phyloP scores from a whole-genome alignment of 2,329 filamentous ascomycete species.

The Calonectria leucothoes region DNA sequence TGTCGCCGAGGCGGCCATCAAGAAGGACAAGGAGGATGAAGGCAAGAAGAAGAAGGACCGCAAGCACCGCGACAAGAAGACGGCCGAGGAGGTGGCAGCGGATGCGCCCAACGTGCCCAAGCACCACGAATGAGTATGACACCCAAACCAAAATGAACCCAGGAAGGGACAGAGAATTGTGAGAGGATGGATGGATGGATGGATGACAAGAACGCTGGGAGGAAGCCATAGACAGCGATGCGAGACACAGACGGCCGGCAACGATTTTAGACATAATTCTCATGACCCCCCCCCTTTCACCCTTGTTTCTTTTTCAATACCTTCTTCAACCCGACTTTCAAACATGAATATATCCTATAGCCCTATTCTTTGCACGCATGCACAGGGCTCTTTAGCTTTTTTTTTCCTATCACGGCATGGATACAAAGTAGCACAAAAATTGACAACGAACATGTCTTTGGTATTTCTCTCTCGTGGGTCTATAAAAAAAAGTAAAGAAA shows the following conservation, averaged over 20 bases:
- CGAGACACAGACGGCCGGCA: constrained; percentile 35
- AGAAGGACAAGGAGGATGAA: constrained; percentile 90
- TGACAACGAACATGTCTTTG: constrained; percentile 14
- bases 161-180: background rate
- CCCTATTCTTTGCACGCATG: background rate
- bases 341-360: background rate
- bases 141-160: background rate
- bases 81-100: constrained; percentile 39
- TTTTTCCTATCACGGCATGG: background rate
- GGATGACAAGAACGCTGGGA: constrained; percentile 20
- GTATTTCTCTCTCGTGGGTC: constrained; percentile 18
- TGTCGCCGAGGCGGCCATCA: constrained; percentile 94
- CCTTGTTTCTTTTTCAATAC: background rate
- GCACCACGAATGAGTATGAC: constrained; percentile 5
- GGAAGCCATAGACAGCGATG: constrained; percentile 24
- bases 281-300: constrained; percentile 33
- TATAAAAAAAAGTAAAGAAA: constrained; percentile 2
- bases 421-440: background rate
- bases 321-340: constrained; percentile 10
- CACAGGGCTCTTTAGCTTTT: background rate
- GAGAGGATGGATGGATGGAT: background rate
- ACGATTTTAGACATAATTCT: constrained; percentile 43
- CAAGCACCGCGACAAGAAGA: constrained; percentile 52
- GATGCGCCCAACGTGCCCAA: constrained; percentile 40
- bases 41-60: constrained; percentile 69